phyloP scores from a whole-genome alignment of 2,329 filamentous ascomycete genomes.

The Cladosporium phlei region DNA sequence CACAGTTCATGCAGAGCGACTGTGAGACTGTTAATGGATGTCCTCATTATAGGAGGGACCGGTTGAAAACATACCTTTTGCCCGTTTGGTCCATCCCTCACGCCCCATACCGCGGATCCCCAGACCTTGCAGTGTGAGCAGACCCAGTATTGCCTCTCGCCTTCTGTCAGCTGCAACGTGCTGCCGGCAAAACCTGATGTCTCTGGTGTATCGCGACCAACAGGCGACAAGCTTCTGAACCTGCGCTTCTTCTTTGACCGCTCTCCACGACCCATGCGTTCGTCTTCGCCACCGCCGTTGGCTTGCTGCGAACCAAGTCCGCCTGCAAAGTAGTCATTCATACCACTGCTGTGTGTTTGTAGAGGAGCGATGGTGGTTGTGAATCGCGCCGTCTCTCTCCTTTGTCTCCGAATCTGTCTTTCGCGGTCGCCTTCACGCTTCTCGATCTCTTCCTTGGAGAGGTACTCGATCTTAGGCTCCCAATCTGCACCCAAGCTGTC shows the following conservation, averaged over 20 bases:
- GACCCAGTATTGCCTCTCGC: slow-evolving; percentile 76
- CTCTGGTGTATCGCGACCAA: slow-evolving; percentile 79
- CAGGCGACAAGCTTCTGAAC: slow-evolving; percentile 81
- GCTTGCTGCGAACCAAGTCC: slow-evolving; percentile 35
- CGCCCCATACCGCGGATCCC: slow-evolving; percentile 90
- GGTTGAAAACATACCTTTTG: slow-evolving; percentile 60
- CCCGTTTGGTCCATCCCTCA: slow-evolving; percentile 82
- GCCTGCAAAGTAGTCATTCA: slow-evolving; percentile 54
- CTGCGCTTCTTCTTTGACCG: slow-evolving; percentile 91
- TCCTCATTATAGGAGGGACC: not conserved
- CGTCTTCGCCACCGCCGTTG: slow-evolving; percentile 50
- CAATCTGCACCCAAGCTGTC: slow-evolving; percentile 66
- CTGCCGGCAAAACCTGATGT: slow-evolving; percentile 61
- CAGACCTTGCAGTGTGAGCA: slow-evolving; percentile 84
- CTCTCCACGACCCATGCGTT: slow-evolving; percentile 86
- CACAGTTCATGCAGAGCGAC: slow-evolving; percentile 92
- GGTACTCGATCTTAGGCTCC: slow-evolving; percentile 49
- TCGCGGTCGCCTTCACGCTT: slow-evolving; percentile 93
- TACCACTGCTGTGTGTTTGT: slow-evolving; percentile 40
- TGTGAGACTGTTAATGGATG: slow-evolving; percentile 33
- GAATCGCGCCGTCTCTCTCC: slow-evolving; percentile 88
- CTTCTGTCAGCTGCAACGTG: slow-evolving; percentile 61
- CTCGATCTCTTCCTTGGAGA: slow-evolving; percentile 96
- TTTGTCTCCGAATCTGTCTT: slow-evolving; percentile 76
- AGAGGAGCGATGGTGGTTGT: slow-evolving; percentile 35